Percentiles rank a stretch among this genome's conserved stretches.
Evolutionary conservation across 371 early-diverging fungal species (phyloP).

Genomic region (Modicella reniformis): DNA sequence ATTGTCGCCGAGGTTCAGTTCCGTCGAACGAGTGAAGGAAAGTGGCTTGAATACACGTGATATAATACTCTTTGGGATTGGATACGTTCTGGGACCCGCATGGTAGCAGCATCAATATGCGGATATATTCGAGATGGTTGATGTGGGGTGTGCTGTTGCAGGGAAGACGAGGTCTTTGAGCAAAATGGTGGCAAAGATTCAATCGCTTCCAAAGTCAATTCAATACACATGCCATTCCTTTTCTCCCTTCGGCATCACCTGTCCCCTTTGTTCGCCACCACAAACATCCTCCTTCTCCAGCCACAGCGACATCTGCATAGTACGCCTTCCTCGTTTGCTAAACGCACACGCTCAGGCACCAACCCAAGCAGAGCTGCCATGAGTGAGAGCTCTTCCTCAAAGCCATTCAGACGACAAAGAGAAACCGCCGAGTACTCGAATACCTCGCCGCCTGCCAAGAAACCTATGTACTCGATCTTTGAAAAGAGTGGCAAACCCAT

Average conservation of each 20-base stretch:
- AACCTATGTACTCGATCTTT: slow-evolving; percentile 52
- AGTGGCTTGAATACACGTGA: slow-evolving; percentile 29
- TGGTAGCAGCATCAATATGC: not conserved
- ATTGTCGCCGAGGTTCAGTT: slow-evolving; percentile 4
- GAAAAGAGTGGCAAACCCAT: slow-evolving; percentile 19
- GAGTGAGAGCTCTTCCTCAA: slow-evolving; percentile 10
- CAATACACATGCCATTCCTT: too few species aligned
- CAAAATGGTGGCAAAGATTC: slow-evolving; percentile 5
- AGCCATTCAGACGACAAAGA: slow-evolving; percentile 10
- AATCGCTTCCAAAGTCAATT: too few species aligned
- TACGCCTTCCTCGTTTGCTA: not conserved
- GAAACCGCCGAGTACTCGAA: not conserved
- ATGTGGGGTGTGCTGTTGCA: too few species aligned
- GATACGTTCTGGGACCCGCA: not conserved
- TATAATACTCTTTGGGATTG: not conserved
- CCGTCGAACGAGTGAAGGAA: too few species aligned
- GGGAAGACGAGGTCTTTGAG: too few species aligned
- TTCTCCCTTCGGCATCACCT: not conserved
- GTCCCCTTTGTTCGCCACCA: not conserved
- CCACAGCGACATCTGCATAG: not conserved
- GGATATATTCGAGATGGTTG: too few species aligned
- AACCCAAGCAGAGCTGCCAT: not conserved
- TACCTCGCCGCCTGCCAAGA: slow-evolving; percentile 22
- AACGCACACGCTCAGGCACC: not conserved
- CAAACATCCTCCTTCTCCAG: not conserved